Percentiles rank a stretch among this genome's conserved stretches.
Conservation (phyloP, 805 yeast species). For the Candida cerambycidarum region DNA sequence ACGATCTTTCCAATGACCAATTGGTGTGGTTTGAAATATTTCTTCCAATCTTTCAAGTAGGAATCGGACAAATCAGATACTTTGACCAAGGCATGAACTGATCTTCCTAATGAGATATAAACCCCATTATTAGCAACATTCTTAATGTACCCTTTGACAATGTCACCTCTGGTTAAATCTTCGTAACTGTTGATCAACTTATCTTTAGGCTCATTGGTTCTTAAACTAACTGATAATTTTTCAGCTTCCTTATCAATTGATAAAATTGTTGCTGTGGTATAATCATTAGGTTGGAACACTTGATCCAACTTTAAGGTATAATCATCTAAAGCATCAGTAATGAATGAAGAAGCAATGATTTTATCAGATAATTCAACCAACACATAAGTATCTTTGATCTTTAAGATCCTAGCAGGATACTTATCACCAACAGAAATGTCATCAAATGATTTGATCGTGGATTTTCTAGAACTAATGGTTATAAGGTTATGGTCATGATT, state of each 20-base stretch:
- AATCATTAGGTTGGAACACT: conserved; percentile 50
- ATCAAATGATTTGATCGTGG: conserved; percentile 38
- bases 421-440: conserved; percentile 56
- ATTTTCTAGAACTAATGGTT: conserved; percentile 49
- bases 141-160: conserved; percentile 80
- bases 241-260: conserved; percentile 48
- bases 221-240: conserved; percentile 62
- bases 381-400: conserved; percentile 58
- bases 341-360: conserved; percentile 61
- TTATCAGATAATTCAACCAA: conserved; percentile 68
- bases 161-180: conserved; percentile 66
- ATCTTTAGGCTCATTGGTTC: conserved; percentile 51
- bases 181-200: conserved; percentile 45
- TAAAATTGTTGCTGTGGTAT: conserved; percentile 56
- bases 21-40: conserved; percentile 67
- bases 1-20: conserved; percentile 72
- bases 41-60: conserved; percentile 85
- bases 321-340: conserved; percentile 77
- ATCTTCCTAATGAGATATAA: conserved; percentile 71
- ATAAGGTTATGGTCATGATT: conserved; percentile 56
- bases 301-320: conserved; percentile 54
- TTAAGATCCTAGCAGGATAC: conserved; percentile 62
- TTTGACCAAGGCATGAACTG: conserved; percentile 74
- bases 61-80: conserved; percentile 80
- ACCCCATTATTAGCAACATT: conserved; percentile 74